Evolutionary conservation across 2,329 filamentous ascomycete species (phyloP).

Genomic region (Colletotrichum sp.): DNA sequence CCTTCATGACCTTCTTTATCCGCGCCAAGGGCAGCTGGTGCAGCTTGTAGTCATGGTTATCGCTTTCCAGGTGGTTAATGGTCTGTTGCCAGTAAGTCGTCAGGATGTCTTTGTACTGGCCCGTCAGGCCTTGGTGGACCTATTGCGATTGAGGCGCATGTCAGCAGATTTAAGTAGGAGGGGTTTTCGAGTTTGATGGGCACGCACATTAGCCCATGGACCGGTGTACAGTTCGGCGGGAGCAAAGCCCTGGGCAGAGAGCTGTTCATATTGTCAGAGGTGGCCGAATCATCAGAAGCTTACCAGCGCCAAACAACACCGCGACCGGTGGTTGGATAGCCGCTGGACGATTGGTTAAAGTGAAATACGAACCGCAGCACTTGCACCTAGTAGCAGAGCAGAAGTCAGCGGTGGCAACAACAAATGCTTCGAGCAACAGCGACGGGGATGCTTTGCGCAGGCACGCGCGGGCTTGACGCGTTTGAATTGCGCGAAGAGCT

Average conservation of each 20-base stretch:
- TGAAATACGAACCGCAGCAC: slow-evolving; percentile 64
- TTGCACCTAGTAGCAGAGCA: slow-evolving; percentile 58
- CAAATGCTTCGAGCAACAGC: not conserved
- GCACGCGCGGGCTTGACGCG: slow-evolving; percentile 12
- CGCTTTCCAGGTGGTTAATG: slow-evolving; percentile 92
- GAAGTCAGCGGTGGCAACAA: slow-evolving; percentile 11
- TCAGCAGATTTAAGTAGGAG: not conserved
- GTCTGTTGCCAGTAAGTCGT: slow-evolving; percentile 99
- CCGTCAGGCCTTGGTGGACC: slow-evolving; percentile 94
- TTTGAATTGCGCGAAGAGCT: not conserved
- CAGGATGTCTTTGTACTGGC: slow-evolving; percentile 93
- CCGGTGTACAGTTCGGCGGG: slow-evolving; percentile 95
- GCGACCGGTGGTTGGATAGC: not conserved
- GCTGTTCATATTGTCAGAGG: slow-evolving; percentile 49
- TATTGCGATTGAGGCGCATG: slow-evolving; percentile 38
- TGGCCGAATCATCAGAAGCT: not conserved
- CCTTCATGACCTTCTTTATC: slow-evolving; percentile 99
- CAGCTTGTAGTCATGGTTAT: slow-evolving; percentile 97
- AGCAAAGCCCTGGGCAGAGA: slow-evolving; percentile 85
- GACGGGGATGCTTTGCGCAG: slow-evolving; percentile 9
- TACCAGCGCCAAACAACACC: not conserved
- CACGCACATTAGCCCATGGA: slow-evolving; percentile 88
- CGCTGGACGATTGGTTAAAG: not conserved
- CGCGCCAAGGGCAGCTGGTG: slow-evolving; percentile 96
- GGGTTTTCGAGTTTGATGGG: not conserved